A percentile compares a stretch with the other conserved stretches of the same genome.
Evolutionary conservation across 805 yeast species (phyloP).

Genomic region (Yarrowia sp.): DNA sequence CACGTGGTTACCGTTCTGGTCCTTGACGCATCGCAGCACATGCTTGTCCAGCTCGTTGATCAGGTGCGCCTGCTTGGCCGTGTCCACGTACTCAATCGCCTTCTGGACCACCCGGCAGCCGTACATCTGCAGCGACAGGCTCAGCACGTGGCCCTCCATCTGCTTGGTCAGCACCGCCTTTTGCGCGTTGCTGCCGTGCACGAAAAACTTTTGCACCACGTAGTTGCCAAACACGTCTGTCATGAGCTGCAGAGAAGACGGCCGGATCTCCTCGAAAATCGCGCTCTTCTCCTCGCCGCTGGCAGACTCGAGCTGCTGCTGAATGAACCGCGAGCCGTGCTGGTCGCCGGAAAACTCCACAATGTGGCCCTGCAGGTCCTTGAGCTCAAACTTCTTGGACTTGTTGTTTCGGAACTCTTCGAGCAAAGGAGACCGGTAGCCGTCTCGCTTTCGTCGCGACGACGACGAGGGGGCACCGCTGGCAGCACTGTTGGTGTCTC

Average conservation of each 20-base stretch:
- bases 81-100: constrained; percentile 71
- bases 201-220: constrained; percentile 92
- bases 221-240: constrained; percentile 98
- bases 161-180: constrained; percentile 60
- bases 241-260: constrained; percentile 71
- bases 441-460: constrained; percentile 22
- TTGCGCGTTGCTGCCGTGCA: constrained; percentile 70
- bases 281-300: constrained; percentile 68
- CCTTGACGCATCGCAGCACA: constrained; percentile 72
- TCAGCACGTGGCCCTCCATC: constrained; percentile 72
- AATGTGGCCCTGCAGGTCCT: constrained; percentile 80
- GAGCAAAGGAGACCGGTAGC: constrained; percentile 49
- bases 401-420: constrained; percentile 78
- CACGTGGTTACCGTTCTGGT: constrained; percentile 97
- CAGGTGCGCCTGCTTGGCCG: constrained; percentile 62
- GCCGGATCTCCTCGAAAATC: constrained; percentile 78
- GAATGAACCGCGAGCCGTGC: constrained; percentile 95
- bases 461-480: not conserved
- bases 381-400: constrained; percentile 58
- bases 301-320: constrained; percentile 72
- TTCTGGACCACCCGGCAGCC: constrained; percentile 97
- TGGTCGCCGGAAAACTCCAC: constrained; percentile 93
- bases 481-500: not conserved
- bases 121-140: constrained; percentile 87
- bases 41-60: constrained; percentile 65